A percentile compares a stretch with the other conserved stretches of the same genome.
These are phyloP conservation scores for Gastrolobium bilobum DNA, from an alignment of 306 rosid genomes.

Conservation along the genomic window DNA sequence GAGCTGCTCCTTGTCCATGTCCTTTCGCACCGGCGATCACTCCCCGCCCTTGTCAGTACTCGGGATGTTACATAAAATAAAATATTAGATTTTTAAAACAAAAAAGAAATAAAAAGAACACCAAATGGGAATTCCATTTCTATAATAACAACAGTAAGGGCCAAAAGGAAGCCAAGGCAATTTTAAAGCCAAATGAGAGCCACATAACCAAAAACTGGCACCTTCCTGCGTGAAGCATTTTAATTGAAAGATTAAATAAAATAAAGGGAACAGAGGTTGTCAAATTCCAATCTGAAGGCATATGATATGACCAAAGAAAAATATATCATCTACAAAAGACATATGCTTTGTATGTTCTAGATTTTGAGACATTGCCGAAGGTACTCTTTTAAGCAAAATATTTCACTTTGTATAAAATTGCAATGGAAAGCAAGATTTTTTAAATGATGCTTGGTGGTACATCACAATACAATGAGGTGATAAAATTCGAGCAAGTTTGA, in stretches of 20 bases:
- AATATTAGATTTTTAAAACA: background rate
- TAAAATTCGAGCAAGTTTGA: too few relatives aligned
- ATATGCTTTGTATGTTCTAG: background rate
- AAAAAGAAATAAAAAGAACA: background rate
- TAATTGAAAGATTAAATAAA: background rate
- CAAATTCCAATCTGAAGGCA: background rate
- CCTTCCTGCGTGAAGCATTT: background rate
- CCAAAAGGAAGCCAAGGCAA: background rate
- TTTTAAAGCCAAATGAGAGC: constrained; percentile 20
- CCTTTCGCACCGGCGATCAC: too few relatives aligned
- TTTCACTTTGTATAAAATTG: constrained; percentile 1
- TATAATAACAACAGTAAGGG: background rate
- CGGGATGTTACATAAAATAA: too few relatives aligned
- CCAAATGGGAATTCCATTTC: background rate
- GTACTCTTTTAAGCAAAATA: background rate
- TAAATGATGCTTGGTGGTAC: background rate
- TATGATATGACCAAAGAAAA: background rate
- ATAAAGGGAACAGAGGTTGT: background rate
- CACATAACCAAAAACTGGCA: background rate
- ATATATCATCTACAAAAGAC: background rate
- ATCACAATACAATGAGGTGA: too few relatives aligned
- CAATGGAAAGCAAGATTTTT: background rate
- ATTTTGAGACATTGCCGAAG: background rate
- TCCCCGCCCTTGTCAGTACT: too few relatives aligned
- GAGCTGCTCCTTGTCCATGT: too few relatives aligned